Conservation (phyloP, 192 early-diverging fungal genomes). For the Entomortierella parvispora region DNA sequence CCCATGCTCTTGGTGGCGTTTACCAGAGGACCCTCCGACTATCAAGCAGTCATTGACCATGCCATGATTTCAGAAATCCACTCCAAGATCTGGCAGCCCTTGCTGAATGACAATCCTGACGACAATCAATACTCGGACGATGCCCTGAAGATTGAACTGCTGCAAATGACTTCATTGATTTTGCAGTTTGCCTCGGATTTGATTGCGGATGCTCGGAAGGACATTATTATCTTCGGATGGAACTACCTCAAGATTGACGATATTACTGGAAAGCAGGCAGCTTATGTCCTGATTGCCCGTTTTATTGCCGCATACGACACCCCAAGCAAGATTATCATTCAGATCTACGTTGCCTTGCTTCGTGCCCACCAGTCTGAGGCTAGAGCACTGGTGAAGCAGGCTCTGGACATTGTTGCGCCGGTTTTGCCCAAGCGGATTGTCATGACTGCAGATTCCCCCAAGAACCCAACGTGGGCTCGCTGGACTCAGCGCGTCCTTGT, state of each 20-base stretch:
- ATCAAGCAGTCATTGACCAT: conserved; percentile 66
- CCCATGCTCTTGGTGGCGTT: conserved; percentile 84
- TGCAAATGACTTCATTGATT: conserved; percentile 92
- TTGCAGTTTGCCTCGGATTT: conserved; percentile 83
- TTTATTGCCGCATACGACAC: conserved; percentile 96
- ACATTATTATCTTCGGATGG: conserved; percentile 97
- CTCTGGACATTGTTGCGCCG: conserved; percentile 92
- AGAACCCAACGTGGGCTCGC: conserved; percentile 85
- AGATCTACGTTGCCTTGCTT: conserved; percentile 89
- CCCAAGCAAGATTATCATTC: conserved; percentile 85
- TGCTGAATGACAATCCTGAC: conserved; percentile 58
- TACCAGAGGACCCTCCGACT: conserved; percentile 56
- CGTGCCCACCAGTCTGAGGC: conserved; percentile 91
- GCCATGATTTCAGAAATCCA: conserved; percentile 71
- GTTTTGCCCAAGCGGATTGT: conserved; percentile 87
- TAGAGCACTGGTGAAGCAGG: conserved; percentile 90
- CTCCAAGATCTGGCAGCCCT: conserved; percentile 66
- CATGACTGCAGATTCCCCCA: conserved; percentile 51
- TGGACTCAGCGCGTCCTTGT: conserved; percentile 89
- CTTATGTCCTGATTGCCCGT: conserved; percentile 91
- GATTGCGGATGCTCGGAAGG: conserved; percentile 82
- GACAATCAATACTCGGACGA: conserved; percentile 71
- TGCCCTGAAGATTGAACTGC: conserved; percentile 82
- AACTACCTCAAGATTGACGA: conserved; percentile 86
- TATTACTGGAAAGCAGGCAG: conserved; percentile 93